Base-by-base conservation (phyloP, 345 rosid genomes). In the Dimocarpus longan region DNA sequence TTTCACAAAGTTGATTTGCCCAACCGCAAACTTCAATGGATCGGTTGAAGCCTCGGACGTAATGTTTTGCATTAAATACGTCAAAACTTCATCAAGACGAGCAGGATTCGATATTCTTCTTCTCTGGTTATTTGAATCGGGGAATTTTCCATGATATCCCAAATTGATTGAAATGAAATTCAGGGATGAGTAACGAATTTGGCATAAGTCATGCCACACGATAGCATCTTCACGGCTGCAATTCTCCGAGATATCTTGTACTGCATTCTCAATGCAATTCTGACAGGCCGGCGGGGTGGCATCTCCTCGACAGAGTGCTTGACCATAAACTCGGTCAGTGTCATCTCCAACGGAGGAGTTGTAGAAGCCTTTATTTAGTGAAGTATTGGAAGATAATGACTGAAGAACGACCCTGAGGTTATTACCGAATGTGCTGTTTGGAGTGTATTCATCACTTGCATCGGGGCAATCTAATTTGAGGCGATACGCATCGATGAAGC, bases 201-300 rank as follows among this genome's bases (percentile, higher is more conserved):
- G 84, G 65, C 90, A 87, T 6, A 28, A 40, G 37, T 87, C 87
- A 39, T 81, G 63, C 87, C 88, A 87, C 39, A 84, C 76, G 8
- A 74, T 71, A 8, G 79, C 87, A 21, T 82, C 80, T 43, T 7
- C n/a, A 3, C 70, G 68, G 5, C 4, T 70, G 71, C 86, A 85
- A 3, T 0, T 9, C 7, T 70, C 5, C 46, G 73, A 1, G 48
- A 87, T 81, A 37, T 70, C 72, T 10, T 66, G 70, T 8, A 62
- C 52, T 71, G 88, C 88, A 18, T 48, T 78, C 5, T 71, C 32
- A 9, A 87, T 60, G 44, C 90, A 87, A 59, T 13, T 21, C 77
- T 39, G 80, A 39, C 88, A 87, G 8, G 22, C 46, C 8, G 66
- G 15, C 19, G 68, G 37, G 76, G 48, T 67, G 46, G 68, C 71